Base-by-base conservation (phyloP, 805 yeast genomes). In the Saturnispora gosingensis region DNA sequence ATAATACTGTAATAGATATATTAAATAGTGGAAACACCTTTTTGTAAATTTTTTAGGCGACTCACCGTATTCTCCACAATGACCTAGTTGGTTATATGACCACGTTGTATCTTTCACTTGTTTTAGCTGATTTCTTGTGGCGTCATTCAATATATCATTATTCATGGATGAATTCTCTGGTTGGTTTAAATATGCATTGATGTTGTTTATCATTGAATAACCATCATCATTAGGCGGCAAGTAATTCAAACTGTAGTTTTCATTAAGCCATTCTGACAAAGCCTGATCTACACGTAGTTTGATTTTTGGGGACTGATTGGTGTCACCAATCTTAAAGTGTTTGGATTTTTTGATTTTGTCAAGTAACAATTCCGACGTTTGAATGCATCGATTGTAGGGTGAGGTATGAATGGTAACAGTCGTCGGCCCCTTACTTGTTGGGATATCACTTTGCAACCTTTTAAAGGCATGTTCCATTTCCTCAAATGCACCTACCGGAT, bases 221-320 rank as follows among this genome's bases (percentile, higher is more conserved):
- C 77, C 77, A 51, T 69, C 70, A 58, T 73, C 77, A 54, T 72
- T 72, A 6, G 77, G 77, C 2, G 77, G 77, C 45, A 66, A 62
- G 50, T 62, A 66, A 43, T 66, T 65, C 35, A 70, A 59, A 50
- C 72, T 71, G 45, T 70, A 66, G 42, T 70, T 70, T 11, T 66
- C 67, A 52, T 62, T 69, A n/a, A 73, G 61, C 77, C 77, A 73
- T 46, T 73, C 77, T 2, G 72, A 66, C 10, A 72, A 57, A 1
- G 67, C 68, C 45, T 72, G 77, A 51, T 73, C 77, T 4, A 73
- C 60, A 22, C 69, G 50, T n/a, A 72, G 58, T 43, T 65, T 61
- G 25, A 61, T 54, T 7, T 52, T 22, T 6, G 46, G 39, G 7
- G 36, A 28, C 22, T 43, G 35, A 16, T 39, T 20, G 7, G 44